Percentiles rank a stretch among this genome's conserved stretches.
Conservation (phyloP, 495 filamentous ascomycete genomes). For the Aspergillus diversus region DNA sequence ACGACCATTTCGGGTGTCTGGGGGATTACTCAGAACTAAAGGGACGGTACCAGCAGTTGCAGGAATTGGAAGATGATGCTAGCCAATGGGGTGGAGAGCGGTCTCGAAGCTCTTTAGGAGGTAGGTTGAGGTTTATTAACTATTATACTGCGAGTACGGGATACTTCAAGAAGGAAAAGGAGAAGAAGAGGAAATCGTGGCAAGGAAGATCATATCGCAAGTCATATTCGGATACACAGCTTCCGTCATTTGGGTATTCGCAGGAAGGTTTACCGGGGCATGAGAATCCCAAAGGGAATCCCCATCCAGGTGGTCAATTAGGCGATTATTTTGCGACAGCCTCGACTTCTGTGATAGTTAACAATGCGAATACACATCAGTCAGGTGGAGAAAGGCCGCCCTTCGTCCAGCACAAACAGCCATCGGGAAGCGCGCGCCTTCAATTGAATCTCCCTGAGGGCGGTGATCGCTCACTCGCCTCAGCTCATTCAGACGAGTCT, state of each 20-base stretch:
- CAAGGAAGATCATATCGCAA: neutral
- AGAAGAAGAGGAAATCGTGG: neutral
- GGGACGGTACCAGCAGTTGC: neutral
- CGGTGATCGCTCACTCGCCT: neutral
- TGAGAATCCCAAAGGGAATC: neutral
- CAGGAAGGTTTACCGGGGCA: neutral
- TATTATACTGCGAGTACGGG: slow-evolving; percentile 83
- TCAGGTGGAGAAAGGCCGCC: neutral
- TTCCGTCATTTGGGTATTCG: neutral
- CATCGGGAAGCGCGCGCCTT: neutral
- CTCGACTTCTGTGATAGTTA: neutral
- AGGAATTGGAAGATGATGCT: neutral
- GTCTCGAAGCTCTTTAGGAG: neutral
- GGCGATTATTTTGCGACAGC: neutral
- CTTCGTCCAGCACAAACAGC: neutral
- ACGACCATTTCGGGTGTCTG: slow-evolving; percentile 81
- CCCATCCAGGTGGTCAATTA: neutral
- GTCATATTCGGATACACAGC: slow-evolving; percentile 2
- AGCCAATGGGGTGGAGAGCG: neutral
- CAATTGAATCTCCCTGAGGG: neutral
- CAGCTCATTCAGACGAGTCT: neutral
- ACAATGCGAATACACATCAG: too few species aligned
- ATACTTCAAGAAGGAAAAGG: slow-evolving; percentile 44
- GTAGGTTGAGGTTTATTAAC: slow-evolving; percentile 63
- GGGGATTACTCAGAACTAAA: slow-evolving; percentile 70